Evolutionary conservation across 2,329 filamentous ascomycete genomes (phyloP).

Genomic region (Neurospora crassa): DNA sequence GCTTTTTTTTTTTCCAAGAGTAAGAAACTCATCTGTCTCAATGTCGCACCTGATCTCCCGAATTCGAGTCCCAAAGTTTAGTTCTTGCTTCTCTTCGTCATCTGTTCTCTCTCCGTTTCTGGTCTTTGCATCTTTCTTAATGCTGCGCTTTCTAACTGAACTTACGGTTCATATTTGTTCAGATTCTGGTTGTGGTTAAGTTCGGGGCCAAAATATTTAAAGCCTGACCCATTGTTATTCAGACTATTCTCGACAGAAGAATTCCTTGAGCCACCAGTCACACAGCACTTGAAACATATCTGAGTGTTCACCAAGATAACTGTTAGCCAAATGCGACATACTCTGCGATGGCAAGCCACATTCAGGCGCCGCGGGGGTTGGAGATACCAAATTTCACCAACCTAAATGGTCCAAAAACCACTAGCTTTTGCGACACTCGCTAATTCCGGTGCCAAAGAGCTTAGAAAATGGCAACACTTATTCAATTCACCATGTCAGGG

Average conservation of each 20-base stretch:
- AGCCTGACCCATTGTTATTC: too few species aligned
- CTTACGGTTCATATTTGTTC: too few species aligned
- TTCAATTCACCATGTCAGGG: neutral
- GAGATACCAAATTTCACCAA: neutral
- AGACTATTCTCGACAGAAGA: neutral
- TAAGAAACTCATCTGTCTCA: neutral
- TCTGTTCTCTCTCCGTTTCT: neutral
- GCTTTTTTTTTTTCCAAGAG: neutral
- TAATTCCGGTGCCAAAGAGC: neutral
- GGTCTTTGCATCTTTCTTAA: neutral
- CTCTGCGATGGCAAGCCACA: neutral
- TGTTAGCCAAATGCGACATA: neutral
- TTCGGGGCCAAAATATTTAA: too few species aligned
- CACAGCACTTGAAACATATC: neutral
- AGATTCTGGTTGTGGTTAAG: too few species aligned
- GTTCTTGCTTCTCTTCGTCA: too few species aligned
- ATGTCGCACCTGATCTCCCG: neutral
- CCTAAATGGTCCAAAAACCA: neutral
- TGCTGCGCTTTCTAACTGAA: too few species aligned
- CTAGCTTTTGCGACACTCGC: neutral
- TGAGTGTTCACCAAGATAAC: neutral
- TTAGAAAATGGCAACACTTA: neutral
- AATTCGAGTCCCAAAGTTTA: too few species aligned
- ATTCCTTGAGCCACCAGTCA: neutral
- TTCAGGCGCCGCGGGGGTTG: neutral